Conservation (phyloP, 345 rosid genomes). For the Rhizophora apiculata region DNA sequence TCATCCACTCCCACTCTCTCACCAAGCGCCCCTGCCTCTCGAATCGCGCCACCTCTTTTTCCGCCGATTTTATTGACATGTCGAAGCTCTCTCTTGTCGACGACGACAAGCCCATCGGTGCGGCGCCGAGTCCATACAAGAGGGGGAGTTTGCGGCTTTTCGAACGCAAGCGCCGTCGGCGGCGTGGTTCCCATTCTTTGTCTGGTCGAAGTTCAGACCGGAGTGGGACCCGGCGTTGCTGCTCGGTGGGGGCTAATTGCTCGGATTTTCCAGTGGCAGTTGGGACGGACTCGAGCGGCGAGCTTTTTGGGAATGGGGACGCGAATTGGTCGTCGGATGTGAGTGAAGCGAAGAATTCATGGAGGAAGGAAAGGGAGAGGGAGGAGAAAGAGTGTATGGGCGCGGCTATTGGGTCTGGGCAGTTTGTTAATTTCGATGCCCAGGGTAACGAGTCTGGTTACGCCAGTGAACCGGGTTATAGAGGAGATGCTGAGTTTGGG, state of each 20-base stretch:
- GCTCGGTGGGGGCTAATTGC: constrained; percentile 89
- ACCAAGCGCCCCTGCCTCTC: constrained; percentile 90
- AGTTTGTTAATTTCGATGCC: constrained; percentile 51
- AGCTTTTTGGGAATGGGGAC: constrained; percentile 72
- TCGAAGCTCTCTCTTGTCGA: constrained; percentile 73
- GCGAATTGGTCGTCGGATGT: constrained; percentile 87
- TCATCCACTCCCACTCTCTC: constrained; percentile 21
- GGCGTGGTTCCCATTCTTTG: constrained; percentile 81
- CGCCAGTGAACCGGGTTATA: constrained; percentile 94
- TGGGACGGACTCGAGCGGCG: constrained; percentile 96
- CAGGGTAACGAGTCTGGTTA: constrained; percentile 84
- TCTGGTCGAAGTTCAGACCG: constrained; percentile 94
- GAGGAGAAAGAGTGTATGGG: constrained; percentile 50
- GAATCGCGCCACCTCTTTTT: constrained; percentile 84
- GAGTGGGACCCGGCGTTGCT: constrained; percentile 79
- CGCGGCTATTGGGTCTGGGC: constrained; percentile 33
- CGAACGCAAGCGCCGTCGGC: constrained; percentile 70
- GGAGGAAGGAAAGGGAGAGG: constrained; percentile 53
- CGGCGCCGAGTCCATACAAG: constrained; percentile 21
- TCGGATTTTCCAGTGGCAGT: constrained; percentile 85
- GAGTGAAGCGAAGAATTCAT: constrained; percentile 66
- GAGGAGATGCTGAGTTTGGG: constrained; percentile 96
- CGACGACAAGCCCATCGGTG: constrained; percentile 46
- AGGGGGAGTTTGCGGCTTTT: constrained; percentile 43
- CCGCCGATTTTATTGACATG: constrained; percentile 60